Evolutionary conservation across 768 basidiomycete species (phyloP).

Genomic region (Cystobasidium ongulense): DNA sequence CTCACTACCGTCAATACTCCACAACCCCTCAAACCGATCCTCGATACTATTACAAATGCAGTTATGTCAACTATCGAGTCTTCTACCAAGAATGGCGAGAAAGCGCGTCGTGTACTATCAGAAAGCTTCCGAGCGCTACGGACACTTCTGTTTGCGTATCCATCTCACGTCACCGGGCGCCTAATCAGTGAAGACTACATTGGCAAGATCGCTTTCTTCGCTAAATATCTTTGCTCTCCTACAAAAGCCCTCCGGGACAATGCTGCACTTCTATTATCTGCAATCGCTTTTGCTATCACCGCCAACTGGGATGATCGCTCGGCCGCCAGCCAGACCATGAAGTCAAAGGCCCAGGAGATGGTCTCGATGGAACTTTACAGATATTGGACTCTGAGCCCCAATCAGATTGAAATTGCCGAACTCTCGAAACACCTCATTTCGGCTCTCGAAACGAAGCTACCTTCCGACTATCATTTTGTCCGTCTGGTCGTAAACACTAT

Average conservation of each 20-base stretch:
- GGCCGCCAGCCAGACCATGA: neutral
- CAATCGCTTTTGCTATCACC: constrained; percentile 18
- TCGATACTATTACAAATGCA: neutral
- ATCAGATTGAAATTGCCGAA: constrained; percentile 1
- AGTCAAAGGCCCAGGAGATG: neutral
- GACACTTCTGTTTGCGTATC: neutral
- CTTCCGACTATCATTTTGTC: constrained; percentile 11
- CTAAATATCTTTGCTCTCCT: constrained; percentile 3
- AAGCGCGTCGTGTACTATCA: neutral
- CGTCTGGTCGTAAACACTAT: constrained; percentile 12
- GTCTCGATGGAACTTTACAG: constrained; percentile 10
- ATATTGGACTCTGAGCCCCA: neutral
- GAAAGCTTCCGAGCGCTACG: constrained; percentile 20
- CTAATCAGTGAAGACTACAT: neutral
- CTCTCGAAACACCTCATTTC: neutral
- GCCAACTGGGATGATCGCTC: constrained; percentile 1
- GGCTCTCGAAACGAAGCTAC: neutral
- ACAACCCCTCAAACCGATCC: neutral
- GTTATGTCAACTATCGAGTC: neutral
- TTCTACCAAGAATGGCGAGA: constrained; percentile 23
- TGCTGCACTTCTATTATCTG: constrained; percentile 6
- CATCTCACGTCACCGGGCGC: neutral
- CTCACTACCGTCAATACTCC: neutral
- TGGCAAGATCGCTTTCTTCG: constrained; percentile 6
- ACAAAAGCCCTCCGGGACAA: constrained; percentile 24